Evolutionary conservation across 176 grass and related monocot species (phyloP), one percentile per base, ranked within the genome.

Genomic region (Aegilops umbellulata): DNA sequence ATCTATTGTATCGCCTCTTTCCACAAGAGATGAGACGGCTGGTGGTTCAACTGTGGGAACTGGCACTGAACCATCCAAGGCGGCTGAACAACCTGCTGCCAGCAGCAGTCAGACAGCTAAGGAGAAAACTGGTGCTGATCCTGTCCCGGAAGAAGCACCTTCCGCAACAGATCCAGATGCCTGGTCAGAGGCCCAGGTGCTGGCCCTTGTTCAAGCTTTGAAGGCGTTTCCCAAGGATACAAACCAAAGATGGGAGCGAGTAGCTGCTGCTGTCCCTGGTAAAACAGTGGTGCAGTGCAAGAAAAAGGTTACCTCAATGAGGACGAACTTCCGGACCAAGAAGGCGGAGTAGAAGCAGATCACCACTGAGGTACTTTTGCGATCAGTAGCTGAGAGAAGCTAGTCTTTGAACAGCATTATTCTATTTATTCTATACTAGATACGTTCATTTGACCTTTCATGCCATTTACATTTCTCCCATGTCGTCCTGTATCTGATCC

Each of bases 221-320:
- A 99, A 94, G 82, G 79, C 97, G n/a, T 99, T 99, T 27, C 94
- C 97, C 10, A 99, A 99, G 87, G 97, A 99, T 68, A 92, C 75
- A 44, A 94, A 62, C 84, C 97, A 99, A 87, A 93, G 97, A 58
- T 99, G 97, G 97, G 97, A 99, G 85, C 92, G 97, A 49, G 97
- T 99, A 26, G 86, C 97, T 80, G 88, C 97, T 77, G 90, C 97
- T 69, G 97, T 99, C 29, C 97, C 94, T 9, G 97, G 97, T 25
- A 99, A 96, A 90, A 99, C 97, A 15, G 53, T 99, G 76, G 60
- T 94, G 76, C 97, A 99, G 62, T 99, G 97, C 88, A 99, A 91
- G 87, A 99, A 94, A 84, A 99, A 99, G 80, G 91, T 99, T 93
- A 26, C 89, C 0, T 51, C 82, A 30, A 99, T 99, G 97, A 95